A percentile compares a stretch with the other conserved stretches of the same genome.
Evolutionary conservation across 2,329 filamentous ascomycete genomes (phyloP).

Genomic region (Clarireedia homoeocarpa): DNA sequence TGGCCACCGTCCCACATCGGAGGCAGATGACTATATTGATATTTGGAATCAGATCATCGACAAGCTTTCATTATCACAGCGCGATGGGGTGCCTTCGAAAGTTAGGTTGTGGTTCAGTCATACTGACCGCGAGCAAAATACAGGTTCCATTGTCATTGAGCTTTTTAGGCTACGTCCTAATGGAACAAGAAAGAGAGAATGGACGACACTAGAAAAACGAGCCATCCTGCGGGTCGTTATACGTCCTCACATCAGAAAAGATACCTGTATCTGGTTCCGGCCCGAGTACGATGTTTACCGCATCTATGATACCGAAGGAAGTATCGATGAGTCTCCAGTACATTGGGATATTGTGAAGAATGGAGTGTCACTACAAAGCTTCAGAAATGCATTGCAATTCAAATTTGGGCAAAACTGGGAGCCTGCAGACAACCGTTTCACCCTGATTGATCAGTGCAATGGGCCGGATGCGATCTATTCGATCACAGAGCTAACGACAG

Average conservation of each 20-base stretch:
- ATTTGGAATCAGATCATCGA: not conserved
- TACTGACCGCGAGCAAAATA: not conserved
- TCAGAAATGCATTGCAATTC: not conserved
- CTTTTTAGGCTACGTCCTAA: not conserved
- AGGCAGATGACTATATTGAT: not conserved
- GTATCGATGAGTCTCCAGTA: not conserved
- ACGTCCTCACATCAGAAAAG: not conserved
- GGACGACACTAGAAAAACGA: not conserved
- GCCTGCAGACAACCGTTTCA: not conserved
- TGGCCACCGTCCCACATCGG: not conserved
- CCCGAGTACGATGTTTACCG: slow-evolving; percentile 12
- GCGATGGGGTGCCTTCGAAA: not conserved
- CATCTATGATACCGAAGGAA: not conserved
- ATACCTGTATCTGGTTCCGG: slow-evolving; percentile 15
- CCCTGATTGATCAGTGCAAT: not conserved
- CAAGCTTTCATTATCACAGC: not conserved
- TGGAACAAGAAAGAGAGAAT: not conserved
- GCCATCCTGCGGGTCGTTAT: not conserved
- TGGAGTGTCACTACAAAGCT: not conserved
- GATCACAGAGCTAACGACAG: slow-evolving; percentile 1
- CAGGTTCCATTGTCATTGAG: not conserved
- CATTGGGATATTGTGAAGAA: slow-evolving; percentile 1
- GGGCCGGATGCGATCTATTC: not conserved
- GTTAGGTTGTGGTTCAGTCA: slow-evolving; percentile 8
- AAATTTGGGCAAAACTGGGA: slow-evolving; percentile 2